Conservation (phyloP, 176 grass and related monocot genomes). For the Oryza officinalis region DNA sequence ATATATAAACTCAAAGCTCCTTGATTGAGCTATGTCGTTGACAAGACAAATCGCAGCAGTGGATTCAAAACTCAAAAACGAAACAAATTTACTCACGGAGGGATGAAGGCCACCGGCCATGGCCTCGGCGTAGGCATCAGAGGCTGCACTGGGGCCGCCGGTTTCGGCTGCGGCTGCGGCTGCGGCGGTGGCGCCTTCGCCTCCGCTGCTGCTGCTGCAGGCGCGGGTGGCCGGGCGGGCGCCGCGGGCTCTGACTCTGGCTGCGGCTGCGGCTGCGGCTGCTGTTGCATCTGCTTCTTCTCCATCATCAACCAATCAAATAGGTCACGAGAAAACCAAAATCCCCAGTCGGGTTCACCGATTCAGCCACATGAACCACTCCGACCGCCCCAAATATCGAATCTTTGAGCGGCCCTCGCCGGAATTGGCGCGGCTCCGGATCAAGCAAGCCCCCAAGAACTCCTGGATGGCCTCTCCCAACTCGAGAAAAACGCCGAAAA, state of each 20-base stretch:
- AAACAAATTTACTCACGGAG: conserved; percentile 38
- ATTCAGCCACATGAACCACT: conserved; percentile 26
- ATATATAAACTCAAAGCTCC: background rate
- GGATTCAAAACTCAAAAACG: conserved; percentile 35
- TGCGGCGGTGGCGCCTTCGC: background rate
- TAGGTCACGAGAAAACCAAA: conserved; percentile 34
- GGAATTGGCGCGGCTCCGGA: conserved; percentile 35
- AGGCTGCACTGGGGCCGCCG: conserved; percentile 6
- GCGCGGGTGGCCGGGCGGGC: background rate
- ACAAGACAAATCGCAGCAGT: background rate
- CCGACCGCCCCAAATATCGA: background rate
- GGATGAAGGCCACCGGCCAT: conserved; percentile 45
- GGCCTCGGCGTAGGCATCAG: conserved; percentile 1
- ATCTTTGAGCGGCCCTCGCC: background rate
- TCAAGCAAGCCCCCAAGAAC: conserved; percentile 38
- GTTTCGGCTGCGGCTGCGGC: conserved; percentile 21
- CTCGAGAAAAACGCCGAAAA: conserved; percentile 19
- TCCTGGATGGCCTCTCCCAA: conserved; percentile 27
- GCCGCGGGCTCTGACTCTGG: conserved; percentile 2
- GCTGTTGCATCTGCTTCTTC: conserved; percentile 34
- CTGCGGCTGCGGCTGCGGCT: background rate
- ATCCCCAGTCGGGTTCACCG: conserved; percentile 3
- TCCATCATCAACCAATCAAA: conserved; percentile 42
- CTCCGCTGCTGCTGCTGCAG: background rate
- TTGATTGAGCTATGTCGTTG: conserved; percentile 1